A percentile compares a stretch with the other conserved stretches of the same genome.
Evolutionary conservation across 768 basidiomycete genomes (phyloP).

Genomic region (Mycena albidolilacea): DNA sequence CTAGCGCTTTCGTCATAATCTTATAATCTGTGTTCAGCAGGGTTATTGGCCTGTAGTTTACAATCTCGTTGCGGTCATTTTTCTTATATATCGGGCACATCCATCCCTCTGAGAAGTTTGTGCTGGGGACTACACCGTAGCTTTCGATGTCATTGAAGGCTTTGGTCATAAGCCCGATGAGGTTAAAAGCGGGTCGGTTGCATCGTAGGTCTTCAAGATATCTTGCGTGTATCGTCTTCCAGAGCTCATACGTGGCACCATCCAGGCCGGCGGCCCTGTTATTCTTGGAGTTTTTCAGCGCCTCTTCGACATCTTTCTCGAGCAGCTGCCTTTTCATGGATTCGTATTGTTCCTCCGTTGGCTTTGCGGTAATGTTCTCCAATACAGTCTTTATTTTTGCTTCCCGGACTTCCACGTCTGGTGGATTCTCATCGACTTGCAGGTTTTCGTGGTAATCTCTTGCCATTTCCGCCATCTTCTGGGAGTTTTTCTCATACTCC

Average conservation of each 20-base stretch:
- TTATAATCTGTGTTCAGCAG: conserved; percentile 7
- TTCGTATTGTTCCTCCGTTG: not conserved
- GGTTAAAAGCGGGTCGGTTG: not conserved
- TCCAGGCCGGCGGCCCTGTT: not conserved
- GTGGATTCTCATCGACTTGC: not conserved
- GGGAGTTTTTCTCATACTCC: not conserved
- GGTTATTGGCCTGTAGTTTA: conserved; percentile 8
- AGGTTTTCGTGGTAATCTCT: not conserved
- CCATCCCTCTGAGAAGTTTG: not conserved
- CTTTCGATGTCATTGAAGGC: conserved; percentile 1
- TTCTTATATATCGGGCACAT: conserved; percentile 3
- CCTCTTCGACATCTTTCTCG: not conserved
- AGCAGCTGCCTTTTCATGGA: not conserved
- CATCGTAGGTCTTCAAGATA: not conserved
- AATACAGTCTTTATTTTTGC: not conserved
- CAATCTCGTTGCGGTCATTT: not conserved
- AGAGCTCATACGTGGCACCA: not conserved
- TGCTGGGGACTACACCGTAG: not conserved
- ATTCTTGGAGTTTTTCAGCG: not conserved
- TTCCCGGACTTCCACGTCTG: not conserved
- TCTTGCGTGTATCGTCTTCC: not conserved
- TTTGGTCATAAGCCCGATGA: not conserved
- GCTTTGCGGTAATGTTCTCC: not conserved
- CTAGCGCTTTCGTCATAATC: not conserved
- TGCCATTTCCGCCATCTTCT: not conserved